Evolutionary conservation across 257 asterid genomes (phyloP), one percentile per base, ranked within the genome.

Genomic region (Pogostemon cablin): DNA sequence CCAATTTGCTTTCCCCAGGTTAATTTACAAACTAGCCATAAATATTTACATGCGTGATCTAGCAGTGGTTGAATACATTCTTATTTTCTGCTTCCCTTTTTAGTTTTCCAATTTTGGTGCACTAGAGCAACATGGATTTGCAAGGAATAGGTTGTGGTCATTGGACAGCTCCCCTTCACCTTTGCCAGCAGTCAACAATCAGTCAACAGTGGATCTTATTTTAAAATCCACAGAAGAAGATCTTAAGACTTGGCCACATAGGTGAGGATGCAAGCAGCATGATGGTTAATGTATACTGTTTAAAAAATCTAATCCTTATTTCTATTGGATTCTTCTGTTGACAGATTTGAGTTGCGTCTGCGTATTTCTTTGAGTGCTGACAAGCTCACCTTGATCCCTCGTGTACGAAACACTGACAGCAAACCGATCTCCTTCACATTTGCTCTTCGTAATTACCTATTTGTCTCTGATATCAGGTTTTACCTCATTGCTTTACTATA

Each of bases 381-480:
- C 58, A 87, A 87, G 77, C 90, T 90, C 82, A 83, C 86, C 73
- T 47, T 86, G 83, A 90, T 90, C 69, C 91, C 95, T 72, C 91
- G 91, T 40, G 92, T 87, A 87, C 82, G 92, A 37, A 90, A 87
- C 71, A 80, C 77, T 48, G 95, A 88, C 73, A 75, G 34, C 85
- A 90, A 84, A 88, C 70, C 87, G 7, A 87, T 90, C 83, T 72
- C 92, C 8, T 90, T 87, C 81, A 81, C 86, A 9, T 80, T 87
- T 78, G 86, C 92, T 47, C 72, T 90, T 76, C 84, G 86, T 57
- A 90, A 87, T 75, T 84, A 87, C 79, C 79, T 90, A 56, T 74
- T 88, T 75, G 88, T 90, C 47, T 86, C 96, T 62, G 95, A 90
- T 72, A 83, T 90, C 89, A 90, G 96, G 95, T 54, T 90, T 80